Percentiles rank a stretch among this genome's conserved stretches.
Evolutionary conservation across 108 stramenopile species (phyloP).

Genomic region (Chaetoceros tenuissimus): DNA sequence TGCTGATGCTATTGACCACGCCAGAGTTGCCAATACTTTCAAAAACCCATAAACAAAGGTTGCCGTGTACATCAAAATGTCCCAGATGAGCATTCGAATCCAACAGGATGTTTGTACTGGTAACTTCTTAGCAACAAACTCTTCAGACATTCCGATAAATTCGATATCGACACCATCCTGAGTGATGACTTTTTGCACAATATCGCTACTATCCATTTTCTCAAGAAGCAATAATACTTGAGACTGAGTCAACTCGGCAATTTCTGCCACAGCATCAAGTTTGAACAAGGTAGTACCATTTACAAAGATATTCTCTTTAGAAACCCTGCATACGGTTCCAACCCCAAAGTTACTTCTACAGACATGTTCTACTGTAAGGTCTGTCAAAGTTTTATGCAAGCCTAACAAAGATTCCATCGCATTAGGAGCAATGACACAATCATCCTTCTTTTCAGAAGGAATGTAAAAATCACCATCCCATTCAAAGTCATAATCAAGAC

Average conservation of each 20-base stretch:
- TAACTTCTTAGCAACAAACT: background rate
- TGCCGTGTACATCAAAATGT: background rate
- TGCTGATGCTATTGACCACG: background rate
- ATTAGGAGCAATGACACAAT: slow-evolving; percentile 1
- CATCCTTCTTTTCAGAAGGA: background rate
- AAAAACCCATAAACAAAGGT: background rate
- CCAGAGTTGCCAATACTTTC: background rate
- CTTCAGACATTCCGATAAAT: slow-evolving; percentile 15
- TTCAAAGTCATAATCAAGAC: background rate
- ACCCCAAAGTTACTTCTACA: background rate
- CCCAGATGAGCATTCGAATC: background rate
- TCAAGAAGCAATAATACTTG: background rate
- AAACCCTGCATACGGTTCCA: background rate
- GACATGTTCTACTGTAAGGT: slow-evolving; percentile 2
- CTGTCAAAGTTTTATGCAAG: slow-evolving; percentile 1
- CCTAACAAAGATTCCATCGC: background rate
- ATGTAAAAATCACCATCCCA: slow-evolving; percentile 5
- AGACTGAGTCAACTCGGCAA: background rate
- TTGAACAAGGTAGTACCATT: slow-evolving; percentile 1
- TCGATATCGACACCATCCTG: slow-evolving; percentile 2
- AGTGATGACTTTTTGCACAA: background rate
- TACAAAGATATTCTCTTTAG: background rate
- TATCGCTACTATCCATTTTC: slow-evolving; percentile 1
- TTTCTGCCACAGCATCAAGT: background rate
- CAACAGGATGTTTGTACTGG: slow-evolving; percentile 7